Evolutionary conservation across 2,329 filamentous ascomycete genomes (phyloP).

Genomic region (Hymenoscyphus salicellus): DNA sequence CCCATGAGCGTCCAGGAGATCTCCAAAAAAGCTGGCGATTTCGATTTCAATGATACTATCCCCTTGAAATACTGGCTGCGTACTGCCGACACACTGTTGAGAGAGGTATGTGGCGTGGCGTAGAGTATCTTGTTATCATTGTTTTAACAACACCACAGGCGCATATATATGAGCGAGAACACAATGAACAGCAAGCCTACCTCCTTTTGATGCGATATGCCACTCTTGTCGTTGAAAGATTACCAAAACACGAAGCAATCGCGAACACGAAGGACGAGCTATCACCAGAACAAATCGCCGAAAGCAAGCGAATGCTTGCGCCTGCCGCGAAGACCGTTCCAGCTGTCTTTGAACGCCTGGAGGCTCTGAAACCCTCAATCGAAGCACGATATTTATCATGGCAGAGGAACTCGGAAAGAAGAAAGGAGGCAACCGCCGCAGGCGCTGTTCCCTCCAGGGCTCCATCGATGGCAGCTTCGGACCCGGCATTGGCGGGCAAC

Average conservation of each 20-base stretch:
- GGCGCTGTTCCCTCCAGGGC: slow-evolving; percentile 14
- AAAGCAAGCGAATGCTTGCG: slow-evolving; percentile 52
- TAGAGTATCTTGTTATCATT: neutral
- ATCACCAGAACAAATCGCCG: slow-evolving; percentile 48
- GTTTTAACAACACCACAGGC: slow-evolving; percentile 52
- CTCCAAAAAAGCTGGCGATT: slow-evolving; percentile 69
- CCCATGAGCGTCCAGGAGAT: slow-evolving; percentile 78
- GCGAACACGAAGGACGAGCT: slow-evolving; percentile 36
- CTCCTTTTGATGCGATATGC: slow-evolving; percentile 89
- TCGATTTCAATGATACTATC: slow-evolving; percentile 75
- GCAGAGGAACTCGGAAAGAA: slow-evolving; percentile 49
- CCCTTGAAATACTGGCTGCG: slow-evolving; percentile 78
- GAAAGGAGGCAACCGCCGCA: slow-evolving; percentile 28
- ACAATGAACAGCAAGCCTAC: slow-evolving; percentile 84
- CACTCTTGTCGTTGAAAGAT: slow-evolving; percentile 72
- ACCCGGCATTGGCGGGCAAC: slow-evolving; percentile 59
- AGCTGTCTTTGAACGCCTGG: slow-evolving; percentile 56
- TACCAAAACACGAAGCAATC: slow-evolving; percentile 69
- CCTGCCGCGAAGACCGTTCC: slow-evolving; percentile 60
- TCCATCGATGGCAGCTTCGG: slow-evolving; percentile 45
- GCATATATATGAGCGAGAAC: slow-evolving; percentile 78
- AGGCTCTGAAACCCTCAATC: slow-evolving; percentile 76
- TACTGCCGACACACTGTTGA: slow-evolving; percentile 73
- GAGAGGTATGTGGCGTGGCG: slow-evolving; percentile 61
- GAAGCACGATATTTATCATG: slow-evolving; percentile 68